Percentiles rank a stretch among this genome's conserved stretches.
These are phyloP conservation scores for Plenodomus biglobosus DNA, from an alignment of 2,329 filamentous ascomycete genomes.

Conservation along the genomic window DNA sequence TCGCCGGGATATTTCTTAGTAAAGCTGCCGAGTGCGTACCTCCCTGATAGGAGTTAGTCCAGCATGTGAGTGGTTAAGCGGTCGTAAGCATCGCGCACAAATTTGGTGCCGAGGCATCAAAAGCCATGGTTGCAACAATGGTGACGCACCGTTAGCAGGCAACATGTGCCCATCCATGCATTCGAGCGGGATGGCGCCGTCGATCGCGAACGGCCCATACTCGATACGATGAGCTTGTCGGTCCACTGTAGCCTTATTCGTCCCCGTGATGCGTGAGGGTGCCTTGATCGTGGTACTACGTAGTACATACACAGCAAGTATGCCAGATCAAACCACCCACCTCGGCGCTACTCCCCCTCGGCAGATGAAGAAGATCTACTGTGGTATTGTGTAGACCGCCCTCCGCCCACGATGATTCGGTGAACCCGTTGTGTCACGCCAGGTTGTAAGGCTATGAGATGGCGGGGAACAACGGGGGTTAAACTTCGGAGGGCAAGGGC, in stretches of 20 bases:
- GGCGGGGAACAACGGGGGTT: not conserved
- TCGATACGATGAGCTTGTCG: not conserved
- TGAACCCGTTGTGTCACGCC: not conserved
- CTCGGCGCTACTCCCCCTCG: not conserved
- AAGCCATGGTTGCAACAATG: not conserved
- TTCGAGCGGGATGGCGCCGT: slow-evolving; percentile 1
- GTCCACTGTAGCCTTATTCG: not conserved
- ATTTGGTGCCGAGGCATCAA: slow-evolving; percentile 10
- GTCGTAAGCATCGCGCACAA: not conserved
- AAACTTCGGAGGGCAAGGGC: not conserved
- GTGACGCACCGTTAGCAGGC: not conserved
- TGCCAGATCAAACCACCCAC: not conserved
- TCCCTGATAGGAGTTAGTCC: not conserved
- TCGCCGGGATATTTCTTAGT: not conserved
- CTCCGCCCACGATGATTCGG: not conserved
- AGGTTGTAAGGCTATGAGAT: not conserved
- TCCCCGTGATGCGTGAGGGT: not conserved
- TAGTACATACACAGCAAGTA: too few relatives aligned
- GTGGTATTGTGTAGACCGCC: too few relatives aligned
- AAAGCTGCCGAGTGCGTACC: not conserved
- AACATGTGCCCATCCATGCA: not conserved
- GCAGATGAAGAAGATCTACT: not conserved
- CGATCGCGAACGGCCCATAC: not conserved
- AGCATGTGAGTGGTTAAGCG: not conserved
- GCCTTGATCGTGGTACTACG: too few relatives aligned